Percentiles rank a stretch among this genome's conserved stretches.
Evolutionary conservation across 83 land plant species (phyloP).

Genomic region (Thuja plicata): DNA sequence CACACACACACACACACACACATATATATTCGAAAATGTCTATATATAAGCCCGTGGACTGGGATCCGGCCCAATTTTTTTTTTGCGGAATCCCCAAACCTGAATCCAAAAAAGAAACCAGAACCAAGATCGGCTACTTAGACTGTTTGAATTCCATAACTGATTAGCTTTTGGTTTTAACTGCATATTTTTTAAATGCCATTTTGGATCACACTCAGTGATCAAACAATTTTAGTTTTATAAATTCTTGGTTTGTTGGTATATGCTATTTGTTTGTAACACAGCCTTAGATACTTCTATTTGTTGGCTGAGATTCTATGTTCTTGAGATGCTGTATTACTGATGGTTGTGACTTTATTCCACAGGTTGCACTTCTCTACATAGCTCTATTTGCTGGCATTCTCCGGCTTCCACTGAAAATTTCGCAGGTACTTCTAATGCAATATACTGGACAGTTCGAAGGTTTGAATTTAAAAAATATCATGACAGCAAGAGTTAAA

Average conservation of each 20-base stretch:
- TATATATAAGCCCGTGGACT: too few species aligned
- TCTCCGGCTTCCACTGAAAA: constrained; percentile 80
- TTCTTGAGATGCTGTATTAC: neutral
- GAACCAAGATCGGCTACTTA: too few species aligned
- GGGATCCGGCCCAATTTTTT: too few species aligned
- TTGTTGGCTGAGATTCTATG: neutral
- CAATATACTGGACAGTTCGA: neutral
- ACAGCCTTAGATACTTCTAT: neutral
- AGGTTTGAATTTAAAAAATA: neutral
- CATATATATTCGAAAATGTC: too few species aligned
- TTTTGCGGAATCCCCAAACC: too few species aligned
- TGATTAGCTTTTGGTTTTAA: neutral
- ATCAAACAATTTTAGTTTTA: neutral
- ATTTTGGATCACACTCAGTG: too few species aligned
- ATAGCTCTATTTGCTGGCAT: constrained; percentile 88
- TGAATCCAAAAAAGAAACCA: too few species aligned
- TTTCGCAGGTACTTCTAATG: constrained; percentile 66
- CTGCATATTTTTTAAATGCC: too few species aligned
- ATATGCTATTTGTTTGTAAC: neutral
- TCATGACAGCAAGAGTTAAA: neutral
- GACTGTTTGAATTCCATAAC: neutral
- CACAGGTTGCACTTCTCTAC: constrained; percentile 87
- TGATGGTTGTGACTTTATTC: neutral
- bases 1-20: too few species aligned
- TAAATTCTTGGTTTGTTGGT: neutral